A percentile compares a stretch with the other conserved stretches of the same genome.
phyloP scores from a whole-genome alignment of 2,329 filamentous ascomycete species.

The Epichloe sylvatica region DNA sequence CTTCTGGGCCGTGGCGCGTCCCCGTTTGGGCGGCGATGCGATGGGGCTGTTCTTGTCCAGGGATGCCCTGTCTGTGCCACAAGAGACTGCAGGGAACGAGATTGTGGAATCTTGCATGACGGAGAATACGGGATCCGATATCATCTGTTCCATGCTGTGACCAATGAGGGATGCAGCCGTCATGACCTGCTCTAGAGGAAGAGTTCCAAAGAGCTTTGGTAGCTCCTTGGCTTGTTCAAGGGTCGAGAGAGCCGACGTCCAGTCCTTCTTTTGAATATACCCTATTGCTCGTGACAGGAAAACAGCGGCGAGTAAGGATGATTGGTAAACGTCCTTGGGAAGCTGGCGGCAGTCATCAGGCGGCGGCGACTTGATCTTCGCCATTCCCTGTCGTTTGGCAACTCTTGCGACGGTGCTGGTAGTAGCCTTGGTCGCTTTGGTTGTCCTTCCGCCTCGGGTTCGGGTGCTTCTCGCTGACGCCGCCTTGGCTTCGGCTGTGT shows the following conservation, averaged over 20 bases:
- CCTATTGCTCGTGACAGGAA: slow-evolving; percentile 28
- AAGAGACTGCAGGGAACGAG: slow-evolving; percentile 59
- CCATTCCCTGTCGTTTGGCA: slow-evolving; percentile 9
- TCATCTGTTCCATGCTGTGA: slow-evolving; percentile 58
- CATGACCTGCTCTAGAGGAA: slow-evolving; percentile 41
- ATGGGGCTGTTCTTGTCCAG: slow-evolving; percentile 22
- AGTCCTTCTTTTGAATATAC: slow-evolving; percentile 37
- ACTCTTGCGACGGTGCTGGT: slow-evolving; percentile 6
- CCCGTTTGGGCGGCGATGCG: slow-evolving; percentile 24
- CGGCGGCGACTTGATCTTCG: slow-evolving; percentile 8
- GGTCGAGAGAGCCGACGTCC: slow-evolving; percentile 41
- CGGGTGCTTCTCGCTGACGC: slow-evolving; percentile 6
- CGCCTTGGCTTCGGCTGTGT: slow-evolving; percentile 7
- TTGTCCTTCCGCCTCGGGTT: background rate
- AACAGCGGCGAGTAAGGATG: slow-evolving; percentile 22
- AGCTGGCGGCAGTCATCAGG: slow-evolving; percentile 9
- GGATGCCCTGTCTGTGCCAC: slow-evolving; percentile 25
- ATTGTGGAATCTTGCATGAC: slow-evolving; percentile 87
- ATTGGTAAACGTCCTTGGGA: slow-evolving; percentile 22
- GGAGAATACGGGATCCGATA: slow-evolving; percentile 70
- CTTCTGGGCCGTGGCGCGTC: slow-evolving; percentile 14
- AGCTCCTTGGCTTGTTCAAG: slow-evolving; percentile 37
- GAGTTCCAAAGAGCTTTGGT: slow-evolving; percentile 25
- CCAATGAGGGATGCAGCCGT: slow-evolving; percentile 55
- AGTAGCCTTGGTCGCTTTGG: slow-evolving; percentile 5